Evolutionary conservation across 371 early-diverging fungal genomes (phyloP), one percentile per base, ranked within the genome.

Genomic region (Haplosporangium sp.): DNA sequence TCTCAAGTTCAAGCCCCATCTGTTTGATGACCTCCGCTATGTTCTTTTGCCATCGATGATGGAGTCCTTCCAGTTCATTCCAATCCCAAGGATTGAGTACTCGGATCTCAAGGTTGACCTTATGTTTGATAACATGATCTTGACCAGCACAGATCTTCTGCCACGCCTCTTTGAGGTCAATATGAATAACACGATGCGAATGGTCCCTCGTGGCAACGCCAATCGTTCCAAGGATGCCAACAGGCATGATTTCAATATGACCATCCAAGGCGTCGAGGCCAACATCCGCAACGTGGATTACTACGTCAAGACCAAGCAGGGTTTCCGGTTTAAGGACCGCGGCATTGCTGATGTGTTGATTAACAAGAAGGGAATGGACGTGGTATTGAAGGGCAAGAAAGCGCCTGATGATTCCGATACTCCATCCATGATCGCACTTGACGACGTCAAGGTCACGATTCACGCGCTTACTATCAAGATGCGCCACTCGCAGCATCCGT

Each of bases 41-140:
- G 83, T 83, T 0, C 48, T 87, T n/a, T 23, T 84, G 42, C 85
- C 89, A 40, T 83, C 89, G 16, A 48, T 87, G 20, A 62, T 88
- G 64, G 90, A 90, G 53, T 84, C 90, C 36, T 77, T 91, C 73
- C 83, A 85, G 60, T 87, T 83, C 56, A 71, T 91, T 36, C 89
- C 90, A n/a, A 79, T 91, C 51, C 90, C 92, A 6, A 86, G 85
- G 16, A 87, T 91, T 54, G 90, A 88, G 57, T 86, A 89, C 64
- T 80, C 80, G 47, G 89, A 90, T 56, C 69, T 74, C 6, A 77
- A 86, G 68, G 83, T 83, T 59, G 89, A 90, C 45, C 59, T 90
- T 12, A 81, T 85, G 40, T 65, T 91, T n/a, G 90, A 90, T 53
- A 86, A 90, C 55, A 77, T 91, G 69, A 71, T 89, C 43, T 51